Evolutionary conservation across 2,329 filamentous ascomycete genomes (phyloP).

Genomic region (Chaetomiaceae sp.): DNA sequence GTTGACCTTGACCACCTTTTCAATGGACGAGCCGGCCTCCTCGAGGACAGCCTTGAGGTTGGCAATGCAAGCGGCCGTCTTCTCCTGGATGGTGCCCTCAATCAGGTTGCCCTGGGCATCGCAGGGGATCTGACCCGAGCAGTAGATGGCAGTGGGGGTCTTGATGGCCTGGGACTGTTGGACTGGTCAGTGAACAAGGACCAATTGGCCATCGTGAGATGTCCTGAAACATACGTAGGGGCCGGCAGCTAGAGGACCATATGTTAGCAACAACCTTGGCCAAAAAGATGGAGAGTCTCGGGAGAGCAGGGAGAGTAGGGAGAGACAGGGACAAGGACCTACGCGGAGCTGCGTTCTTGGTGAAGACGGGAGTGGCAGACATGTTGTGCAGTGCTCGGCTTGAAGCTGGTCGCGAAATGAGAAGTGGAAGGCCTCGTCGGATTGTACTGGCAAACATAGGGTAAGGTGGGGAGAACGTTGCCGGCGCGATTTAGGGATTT

Average conservation of each 20-base stretch:
- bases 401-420: constrained; percentile 12
- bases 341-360: constrained; percentile 56
- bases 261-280: too few species aligned
- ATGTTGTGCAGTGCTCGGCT: constrained; percentile 36
- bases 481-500: constrained; percentile 1
- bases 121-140: constrained; percentile 66
- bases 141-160: constrained; percentile 61
- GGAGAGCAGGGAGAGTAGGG: too few species aligned
- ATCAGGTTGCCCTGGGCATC: constrained; percentile 52
- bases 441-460: constrained; percentile 16
- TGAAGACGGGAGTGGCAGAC: constrained; percentile 45
- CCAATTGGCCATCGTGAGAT: neutral
- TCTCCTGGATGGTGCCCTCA: constrained; percentile 57
- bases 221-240: constrained; percentile 51
- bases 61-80: constrained; percentile 59
- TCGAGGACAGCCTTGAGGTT: constrained; percentile 81
- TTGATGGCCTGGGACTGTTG: constrained; percentile 61
- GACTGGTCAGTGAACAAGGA: neutral
- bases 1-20: constrained; percentile 83
- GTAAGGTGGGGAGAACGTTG: neutral
- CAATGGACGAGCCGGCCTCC: constrained; percentile 71
- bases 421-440: constrained; percentile 18
- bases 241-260: constrained; percentile 46
- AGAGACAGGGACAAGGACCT: constrained; percentile 32
- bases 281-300: too few species aligned